Evolutionary conservation across 106 monocot genomes (phyloP).

Genomic region (Dendrobium nobile): DNA sequence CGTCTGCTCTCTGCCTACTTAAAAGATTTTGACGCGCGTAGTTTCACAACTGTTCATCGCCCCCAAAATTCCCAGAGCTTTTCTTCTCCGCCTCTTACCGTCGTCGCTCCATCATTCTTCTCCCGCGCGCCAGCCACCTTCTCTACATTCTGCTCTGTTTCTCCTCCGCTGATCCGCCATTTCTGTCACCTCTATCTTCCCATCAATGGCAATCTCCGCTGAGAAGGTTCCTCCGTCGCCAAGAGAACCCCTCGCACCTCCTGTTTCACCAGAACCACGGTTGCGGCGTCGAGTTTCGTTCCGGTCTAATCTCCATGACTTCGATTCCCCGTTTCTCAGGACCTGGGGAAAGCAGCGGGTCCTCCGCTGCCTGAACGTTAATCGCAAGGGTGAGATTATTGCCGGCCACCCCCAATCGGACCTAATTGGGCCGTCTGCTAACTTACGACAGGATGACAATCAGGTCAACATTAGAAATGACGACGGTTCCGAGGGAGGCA

Average conservation of each 20-base stretch:
- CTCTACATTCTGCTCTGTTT: neutral
- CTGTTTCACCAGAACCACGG: neutral
- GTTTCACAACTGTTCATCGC: neutral
- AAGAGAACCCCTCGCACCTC: neutral
- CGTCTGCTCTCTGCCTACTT: neutral
- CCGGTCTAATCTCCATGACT: constrained; percentile 10
- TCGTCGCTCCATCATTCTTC: neutral
- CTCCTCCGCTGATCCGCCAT: neutral
- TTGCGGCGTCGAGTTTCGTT: neutral
- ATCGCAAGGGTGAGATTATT: constrained; percentile 20
- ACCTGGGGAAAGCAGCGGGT: constrained; percentile 36
- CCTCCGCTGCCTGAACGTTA: constrained; percentile 31
- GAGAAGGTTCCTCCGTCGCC: constrained; percentile 18
- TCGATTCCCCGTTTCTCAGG: constrained; percentile 37
- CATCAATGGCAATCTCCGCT: constrained; percentile 35
- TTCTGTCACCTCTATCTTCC: neutral
- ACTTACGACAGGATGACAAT: neutral
- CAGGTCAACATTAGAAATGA: neutral
- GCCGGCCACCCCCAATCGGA: neutral
- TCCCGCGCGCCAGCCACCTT: neutral
- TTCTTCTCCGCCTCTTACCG: neutral
- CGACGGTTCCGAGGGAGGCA: neutral
- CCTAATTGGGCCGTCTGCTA: neutral
- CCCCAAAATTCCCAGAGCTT: neutral
- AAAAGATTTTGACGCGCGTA: constrained; percentile 8